Evolutionary conservation across 768 basidiomycete genomes (phyloP).

Genomic region (Ramaria sp.): DNA sequence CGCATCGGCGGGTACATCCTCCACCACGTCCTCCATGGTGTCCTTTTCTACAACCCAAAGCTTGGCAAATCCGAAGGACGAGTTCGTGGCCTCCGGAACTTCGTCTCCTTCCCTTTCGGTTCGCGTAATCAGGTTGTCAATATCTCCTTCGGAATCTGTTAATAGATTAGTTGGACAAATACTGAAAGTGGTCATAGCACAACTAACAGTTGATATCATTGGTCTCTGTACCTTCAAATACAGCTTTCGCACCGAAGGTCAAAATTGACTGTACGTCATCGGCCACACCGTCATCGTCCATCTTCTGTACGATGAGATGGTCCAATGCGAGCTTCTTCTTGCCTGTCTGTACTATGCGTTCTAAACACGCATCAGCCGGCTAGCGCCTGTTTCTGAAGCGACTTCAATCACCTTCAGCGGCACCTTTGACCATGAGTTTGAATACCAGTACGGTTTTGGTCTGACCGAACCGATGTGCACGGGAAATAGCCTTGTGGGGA

Average conservation of each 20-base stretch:
- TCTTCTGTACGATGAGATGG: slow-evolving; percentile 92
- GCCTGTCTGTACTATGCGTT: slow-evolving; percentile 85
- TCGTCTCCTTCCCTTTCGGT: slow-evolving; percentile 66
- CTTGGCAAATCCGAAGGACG: slow-evolving; percentile 80
- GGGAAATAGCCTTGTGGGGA: slow-evolving; percentile 72
- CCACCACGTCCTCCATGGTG: slow-evolving; percentile 53
- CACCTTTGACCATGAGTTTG: slow-evolving; percentile 91
- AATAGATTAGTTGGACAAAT: not conserved
- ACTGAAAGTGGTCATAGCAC: not conserved
- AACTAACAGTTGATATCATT: slow-evolving; percentile 63
- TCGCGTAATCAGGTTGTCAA: slow-evolving; percentile 79
- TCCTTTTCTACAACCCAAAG: slow-evolving; percentile 83
- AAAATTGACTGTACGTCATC: slow-evolving; percentile 86
- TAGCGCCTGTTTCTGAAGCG: not conserved
- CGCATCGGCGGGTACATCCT: slow-evolving; percentile 27
- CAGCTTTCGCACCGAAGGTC: slow-evolving; percentile 75
- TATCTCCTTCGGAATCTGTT: slow-evolving; percentile 67
- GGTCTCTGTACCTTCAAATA: slow-evolving; percentile 45
- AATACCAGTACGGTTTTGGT: slow-evolving; percentile 90
- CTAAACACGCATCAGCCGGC: slow-evolving; percentile 27
- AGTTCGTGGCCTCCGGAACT: slow-evolving; percentile 33
- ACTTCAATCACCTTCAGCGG: slow-evolving; percentile 61
- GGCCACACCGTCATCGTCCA: slow-evolving; percentile 68
- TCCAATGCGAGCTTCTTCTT: slow-evolving; percentile 93
- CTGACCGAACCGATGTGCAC: slow-evolving; percentile 92